Conservation (phyloP, 371 early-diverging fungal species). For the Enterospora canceri region DNA sequence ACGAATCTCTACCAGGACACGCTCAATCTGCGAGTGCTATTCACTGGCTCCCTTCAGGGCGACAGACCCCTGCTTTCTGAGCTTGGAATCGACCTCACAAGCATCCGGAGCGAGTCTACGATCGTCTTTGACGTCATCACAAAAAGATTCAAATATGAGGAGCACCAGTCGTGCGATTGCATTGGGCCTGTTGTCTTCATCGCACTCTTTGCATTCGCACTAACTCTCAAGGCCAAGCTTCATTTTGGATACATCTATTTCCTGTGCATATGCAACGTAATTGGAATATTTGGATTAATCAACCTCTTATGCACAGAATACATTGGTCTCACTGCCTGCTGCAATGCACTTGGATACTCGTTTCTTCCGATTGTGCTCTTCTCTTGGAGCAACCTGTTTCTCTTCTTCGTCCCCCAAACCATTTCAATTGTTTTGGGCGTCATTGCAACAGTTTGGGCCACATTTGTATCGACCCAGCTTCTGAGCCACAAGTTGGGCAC, state of each 20-base stretch:
- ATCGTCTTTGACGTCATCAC: conserved; percentile 34
- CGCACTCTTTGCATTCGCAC: conserved; percentile 31
- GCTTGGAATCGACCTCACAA: conserved; percentile 51
- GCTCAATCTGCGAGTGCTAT: conserved; percentile 40
- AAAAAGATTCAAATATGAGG: neutral
- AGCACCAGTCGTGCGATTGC: conserved; percentile 20
- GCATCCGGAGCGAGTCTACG: conserved; percentile 41
- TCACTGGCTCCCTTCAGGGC: conserved; percentile 40
- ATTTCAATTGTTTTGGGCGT: conserved; percentile 26
- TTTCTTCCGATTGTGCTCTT: conserved; percentile 48
- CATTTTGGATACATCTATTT: conserved; percentile 56
- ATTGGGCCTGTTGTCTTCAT: conserved; percentile 54
- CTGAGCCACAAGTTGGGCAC: conserved; percentile 35
- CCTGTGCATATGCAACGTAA: conserved; percentile 32
- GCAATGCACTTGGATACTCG: conserved; percentile 54
- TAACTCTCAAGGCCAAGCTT: conserved; percentile 49
- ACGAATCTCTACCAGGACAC: neutral
- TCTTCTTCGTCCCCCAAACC: conserved; percentile 13
- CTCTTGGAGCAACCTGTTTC: conserved; percentile 24
- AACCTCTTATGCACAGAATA: conserved; percentile 29
- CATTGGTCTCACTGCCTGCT: conserved; percentile 26
- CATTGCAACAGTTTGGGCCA: conserved; percentile 35
- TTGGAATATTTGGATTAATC: conserved; percentile 46
- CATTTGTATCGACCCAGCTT: conserved; percentile 31
- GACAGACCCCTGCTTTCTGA: conserved; percentile 55